These are phyloP conservation scores for Debaryomyces singareniensis DNA, from an alignment of 1,139 yeast genomes.

Conservation along the genomic window DNA sequence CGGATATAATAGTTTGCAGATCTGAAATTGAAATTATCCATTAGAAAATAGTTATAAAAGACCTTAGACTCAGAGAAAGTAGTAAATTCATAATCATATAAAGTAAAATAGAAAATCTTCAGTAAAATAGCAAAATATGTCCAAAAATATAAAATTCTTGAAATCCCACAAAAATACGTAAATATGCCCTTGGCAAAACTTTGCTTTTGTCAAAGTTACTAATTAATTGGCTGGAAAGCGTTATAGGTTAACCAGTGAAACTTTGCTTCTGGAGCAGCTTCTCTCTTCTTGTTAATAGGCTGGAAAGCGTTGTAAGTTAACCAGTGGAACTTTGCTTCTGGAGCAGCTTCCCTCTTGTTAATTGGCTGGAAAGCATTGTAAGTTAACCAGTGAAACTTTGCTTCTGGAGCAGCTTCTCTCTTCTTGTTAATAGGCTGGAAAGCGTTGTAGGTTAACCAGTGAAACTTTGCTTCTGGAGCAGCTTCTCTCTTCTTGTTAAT, in stretches of 20 bases:
- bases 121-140: no score
- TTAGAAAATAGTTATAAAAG: no score
- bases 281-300: slow-evolving; percentile 11
- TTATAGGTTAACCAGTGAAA: slow-evolving; percentile 8
- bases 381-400: slow-evolving; percentile 9
- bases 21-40: no score
- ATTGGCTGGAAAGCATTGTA: slow-evolving; percentile 9
- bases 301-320: slow-evolving; percentile 9
- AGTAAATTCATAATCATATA: no score
- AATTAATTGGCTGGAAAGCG: slow-evolving; percentile 4
- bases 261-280: slow-evolving; percentile 9
- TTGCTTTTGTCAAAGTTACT: slow-evolving; percentile 5
- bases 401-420: slow-evolving; percentile 9
- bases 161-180: no score
- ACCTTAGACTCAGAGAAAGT: no score
- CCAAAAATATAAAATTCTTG: no score
- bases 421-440: slow-evolving; percentile 11
- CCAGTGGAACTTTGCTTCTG: slow-evolving; percentile 12
- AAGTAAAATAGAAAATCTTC: no score
- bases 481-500: slow-evolving; percentile 7
- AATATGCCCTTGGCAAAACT: slow-evolving; percentile 10
- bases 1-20: no score
- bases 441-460: slow-evolving; percentile 10
- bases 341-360: slow-evolving; percentile 12
- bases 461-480: slow-evolving; percentile 11